Base-by-base conservation (phyloP, 1,139 yeast genomes). In the Debaryomyces sp. region DNA sequence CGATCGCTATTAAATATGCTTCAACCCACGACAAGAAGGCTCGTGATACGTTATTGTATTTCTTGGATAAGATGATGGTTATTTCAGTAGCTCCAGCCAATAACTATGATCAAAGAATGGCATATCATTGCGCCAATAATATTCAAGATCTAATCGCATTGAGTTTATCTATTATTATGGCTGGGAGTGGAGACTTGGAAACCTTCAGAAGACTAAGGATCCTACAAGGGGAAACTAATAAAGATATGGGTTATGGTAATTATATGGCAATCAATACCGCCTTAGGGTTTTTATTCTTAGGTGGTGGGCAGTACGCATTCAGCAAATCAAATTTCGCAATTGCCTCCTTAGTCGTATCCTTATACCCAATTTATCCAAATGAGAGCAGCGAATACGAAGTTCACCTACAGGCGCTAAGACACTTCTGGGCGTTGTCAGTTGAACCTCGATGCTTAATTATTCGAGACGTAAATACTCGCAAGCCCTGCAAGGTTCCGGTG, bases 251-350 rank as follows among this genome's bases (percentile, higher is more conserved):
- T 3, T 90, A 80, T 64, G 96, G 96, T 0, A 81, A 83, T 52
- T 89, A 81, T 61, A 82, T 89, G 84, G 91, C 95, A 0, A 77
- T 85, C 2, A 90, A 88, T 59, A 80, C 89, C 73, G 89, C 96
- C 0, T 68, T 94, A 42, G 99, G 99, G 1, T 84, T 92, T 56
- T 70, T 94, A 48, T 92, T 94, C 61, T 68, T 94, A 39, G 97
- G 97, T 0, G 96, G 97, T 5, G 97, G 98, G 0, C 97, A 90
- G 63, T 90, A 84, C 67, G 94, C 96, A 0, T 81, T 94, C 54
- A 77, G 81, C 29, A 77, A 78, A 38, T 75, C 85, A 10, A 79
- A 84, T 54, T 77, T 90, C 58, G 84, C 89, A 6, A 74, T 87
- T 51, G 96, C 96, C 0, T 72, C 86, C n/a, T 73, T 90, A 52